Evolutionary conservation across 805 yeast genomes (phyloP).

Genomic region (Starmera pachycereana): DNA sequence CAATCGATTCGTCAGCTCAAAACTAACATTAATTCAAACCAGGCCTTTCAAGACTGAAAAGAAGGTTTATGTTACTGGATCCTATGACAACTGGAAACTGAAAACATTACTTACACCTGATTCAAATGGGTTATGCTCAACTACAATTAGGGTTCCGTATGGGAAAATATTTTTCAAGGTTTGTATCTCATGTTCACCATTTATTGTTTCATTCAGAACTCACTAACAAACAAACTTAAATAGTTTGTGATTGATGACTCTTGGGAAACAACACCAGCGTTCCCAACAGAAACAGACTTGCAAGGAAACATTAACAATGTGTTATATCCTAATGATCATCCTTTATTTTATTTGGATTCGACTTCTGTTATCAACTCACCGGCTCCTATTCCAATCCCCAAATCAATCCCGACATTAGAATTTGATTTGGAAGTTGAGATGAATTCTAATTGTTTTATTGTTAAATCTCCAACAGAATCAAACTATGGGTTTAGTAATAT

Average conservation of each 20-base stretch:
- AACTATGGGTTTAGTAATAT: conserved; percentile 16
- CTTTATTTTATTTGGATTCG: too few species aligned
- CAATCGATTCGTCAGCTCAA: too few species aligned
- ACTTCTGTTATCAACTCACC: neutral
- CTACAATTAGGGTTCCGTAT: conserved; percentile 32
- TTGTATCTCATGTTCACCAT: neutral
- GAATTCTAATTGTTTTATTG: too few species aligned
- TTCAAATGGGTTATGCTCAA: conserved; percentile 30
- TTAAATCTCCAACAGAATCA: conserved; percentile 13
- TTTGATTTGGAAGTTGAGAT: too few species aligned
- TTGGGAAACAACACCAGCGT: conserved; percentile 35
- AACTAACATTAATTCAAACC: neutral
- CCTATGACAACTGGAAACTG: conserved; percentile 47
- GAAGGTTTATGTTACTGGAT: conserved; percentile 50
- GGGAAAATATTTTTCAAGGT: conserved; percentile 35
- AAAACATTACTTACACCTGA: conserved; percentile 29
- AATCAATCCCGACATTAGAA: neutral
- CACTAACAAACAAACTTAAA: neutral
- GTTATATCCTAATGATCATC: conserved; percentile 24
- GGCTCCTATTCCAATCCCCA: neutral
- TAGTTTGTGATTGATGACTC: conserved; percentile 47
- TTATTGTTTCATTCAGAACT: neutral
- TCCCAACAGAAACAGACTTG: conserved; percentile 29
- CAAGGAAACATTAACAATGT: conserved; percentile 41
- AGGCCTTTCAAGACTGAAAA: conserved; percentile 22